A percentile compares a stretch with the other conserved stretches of the same genome.
Conservation (phyloP, 2,329 filamentous ascomycete genomes). For the Fusarium sp. region DNA sequence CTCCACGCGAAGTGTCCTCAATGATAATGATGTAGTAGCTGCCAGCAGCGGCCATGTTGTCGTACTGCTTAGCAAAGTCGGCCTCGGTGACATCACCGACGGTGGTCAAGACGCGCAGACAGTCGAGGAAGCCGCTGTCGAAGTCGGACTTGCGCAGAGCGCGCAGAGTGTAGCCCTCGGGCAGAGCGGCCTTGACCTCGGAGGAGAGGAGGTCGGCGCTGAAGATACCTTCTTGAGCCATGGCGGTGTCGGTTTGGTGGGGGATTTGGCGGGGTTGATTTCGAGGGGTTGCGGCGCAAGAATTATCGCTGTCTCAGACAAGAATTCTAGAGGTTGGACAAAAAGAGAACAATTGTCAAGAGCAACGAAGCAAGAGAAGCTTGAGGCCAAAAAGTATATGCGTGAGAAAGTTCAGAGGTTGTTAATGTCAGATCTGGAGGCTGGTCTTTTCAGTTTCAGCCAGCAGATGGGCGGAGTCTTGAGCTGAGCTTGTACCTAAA, state of each 20-base stretch:
- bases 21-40: slow-evolving; percentile 92
- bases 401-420: slow-evolving; percentile 4
- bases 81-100: slow-evolving; percentile 87
- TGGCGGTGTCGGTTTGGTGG: slow-evolving; percentile 47
- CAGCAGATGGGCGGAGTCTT: slow-evolving; percentile 26
- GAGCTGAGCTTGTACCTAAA: slow-evolving; percentile 24
- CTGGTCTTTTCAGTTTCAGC: slow-evolving; percentile 21
- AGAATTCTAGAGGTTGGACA: background rate
- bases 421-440: slow-evolving; percentile 30
- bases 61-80: slow-evolving; percentile 83
- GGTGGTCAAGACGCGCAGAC: slow-evolving; percentile 90
- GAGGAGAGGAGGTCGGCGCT: slow-evolving; percentile 82
- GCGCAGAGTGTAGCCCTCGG: slow-evolving; percentile 86
- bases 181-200: slow-evolving; percentile 78
- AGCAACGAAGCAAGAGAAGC: background rate
- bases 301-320: slow-evolving; percentile 15
- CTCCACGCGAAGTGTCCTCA: slow-evolving; percentile 73
- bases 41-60: slow-evolving; percentile 81
- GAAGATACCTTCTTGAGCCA: slow-evolving; percentile 76
- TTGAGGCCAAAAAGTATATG: background rate
- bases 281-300: slow-evolving; percentile 37
- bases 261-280: slow-evolving; percentile 16
- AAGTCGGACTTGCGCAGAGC: slow-evolving; percentile 85
- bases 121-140: slow-evolving; percentile 87
- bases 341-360: slow-evolving; percentile 19